Evolutionary conservation across 306 rosid genomes (phyloP).

Genomic region (Oxytropis ochrocephala): DNA sequence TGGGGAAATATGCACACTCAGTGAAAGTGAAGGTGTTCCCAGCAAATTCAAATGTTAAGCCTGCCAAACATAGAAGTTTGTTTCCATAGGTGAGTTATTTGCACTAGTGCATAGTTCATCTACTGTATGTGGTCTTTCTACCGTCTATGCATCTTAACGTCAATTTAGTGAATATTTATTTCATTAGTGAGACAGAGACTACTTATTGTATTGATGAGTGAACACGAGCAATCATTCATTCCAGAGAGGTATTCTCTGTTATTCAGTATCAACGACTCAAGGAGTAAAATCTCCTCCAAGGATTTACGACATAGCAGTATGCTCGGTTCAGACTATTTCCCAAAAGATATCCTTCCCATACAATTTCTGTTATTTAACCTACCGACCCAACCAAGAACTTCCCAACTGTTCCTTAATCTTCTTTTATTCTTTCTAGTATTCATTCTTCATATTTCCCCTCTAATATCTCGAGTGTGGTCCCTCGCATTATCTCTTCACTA

Average conservation of each 20-base stretch:
- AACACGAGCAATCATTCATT: neutral
- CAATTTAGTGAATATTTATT: neutral
- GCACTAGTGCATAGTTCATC: neutral
- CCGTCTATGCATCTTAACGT: neutral
- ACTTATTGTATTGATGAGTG: neutral
- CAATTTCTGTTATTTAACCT: neutral
- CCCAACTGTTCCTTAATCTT: neutral
- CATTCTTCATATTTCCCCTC: neutral
- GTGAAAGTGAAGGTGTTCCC: constrained; percentile 56
- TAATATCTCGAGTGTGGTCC: neutral
- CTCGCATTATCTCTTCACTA: neutral
- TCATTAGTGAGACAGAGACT: neutral
- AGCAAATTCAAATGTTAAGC: constrained; percentile 31
- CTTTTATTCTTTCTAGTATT: neutral
- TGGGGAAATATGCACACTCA: constrained; percentile 53
- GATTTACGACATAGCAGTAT: neutral
- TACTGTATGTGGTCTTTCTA: neutral
- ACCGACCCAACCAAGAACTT: neutral
- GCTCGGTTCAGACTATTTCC: neutral
- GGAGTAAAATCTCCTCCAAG: neutral
- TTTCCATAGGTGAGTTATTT: constrained; percentile 71
- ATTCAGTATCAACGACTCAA: neutral
- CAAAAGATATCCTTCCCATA: neutral
- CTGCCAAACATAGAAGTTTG: constrained; percentile 57
- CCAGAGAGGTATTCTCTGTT: neutral